phyloP scores from a whole-genome alignment of 108 stramenopile genomes.

The Nitzschia inconspicua region DNA sequence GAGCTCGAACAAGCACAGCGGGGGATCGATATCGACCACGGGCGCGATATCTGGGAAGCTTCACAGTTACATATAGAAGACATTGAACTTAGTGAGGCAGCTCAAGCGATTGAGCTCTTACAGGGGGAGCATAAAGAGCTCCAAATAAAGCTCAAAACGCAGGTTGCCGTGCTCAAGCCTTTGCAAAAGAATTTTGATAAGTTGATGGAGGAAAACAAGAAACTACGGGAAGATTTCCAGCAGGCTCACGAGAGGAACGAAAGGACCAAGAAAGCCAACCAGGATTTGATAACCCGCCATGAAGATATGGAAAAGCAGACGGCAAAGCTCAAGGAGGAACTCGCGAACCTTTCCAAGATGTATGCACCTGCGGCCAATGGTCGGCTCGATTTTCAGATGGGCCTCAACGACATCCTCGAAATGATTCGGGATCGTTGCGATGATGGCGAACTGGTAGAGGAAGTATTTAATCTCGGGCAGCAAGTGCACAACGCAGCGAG shows the following conservation, averaged over 20 bases:
- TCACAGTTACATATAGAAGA: background rate
- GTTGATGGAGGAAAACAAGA: background rate
- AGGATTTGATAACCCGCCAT: no score
- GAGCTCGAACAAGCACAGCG: background rate
- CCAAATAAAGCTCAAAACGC: background rate
- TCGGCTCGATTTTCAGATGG: slow-evolving; percentile 53
- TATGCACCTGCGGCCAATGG: slow-evolving; percentile 67
- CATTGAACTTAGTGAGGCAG: no score
- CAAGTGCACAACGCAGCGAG: no score
- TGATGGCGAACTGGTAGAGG: slow-evolving; percentile 58
- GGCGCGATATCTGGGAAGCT: background rate
- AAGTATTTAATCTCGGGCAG: slow-evolving; percentile 54
- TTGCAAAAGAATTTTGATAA: slow-evolving; percentile 2
- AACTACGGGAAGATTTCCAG: no score
- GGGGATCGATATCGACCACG: background rate
- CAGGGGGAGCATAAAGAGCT: background rate
- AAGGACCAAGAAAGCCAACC: no score
- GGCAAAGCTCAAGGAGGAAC: slow-evolving; percentile 57
- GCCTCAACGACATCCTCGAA: slow-evolving; percentile 55
- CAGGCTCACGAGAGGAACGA: no score
- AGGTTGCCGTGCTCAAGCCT: background rate
- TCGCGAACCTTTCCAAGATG: slow-evolving; percentile 60
- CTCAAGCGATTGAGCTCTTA: background rate
- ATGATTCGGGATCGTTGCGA: slow-evolving; percentile 59
- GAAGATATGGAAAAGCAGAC: slow-evolving; percentile 46